Conservation (phyloP, 1,284 basidiomycete genomes). For the Marasmius fiardii region DNA sequence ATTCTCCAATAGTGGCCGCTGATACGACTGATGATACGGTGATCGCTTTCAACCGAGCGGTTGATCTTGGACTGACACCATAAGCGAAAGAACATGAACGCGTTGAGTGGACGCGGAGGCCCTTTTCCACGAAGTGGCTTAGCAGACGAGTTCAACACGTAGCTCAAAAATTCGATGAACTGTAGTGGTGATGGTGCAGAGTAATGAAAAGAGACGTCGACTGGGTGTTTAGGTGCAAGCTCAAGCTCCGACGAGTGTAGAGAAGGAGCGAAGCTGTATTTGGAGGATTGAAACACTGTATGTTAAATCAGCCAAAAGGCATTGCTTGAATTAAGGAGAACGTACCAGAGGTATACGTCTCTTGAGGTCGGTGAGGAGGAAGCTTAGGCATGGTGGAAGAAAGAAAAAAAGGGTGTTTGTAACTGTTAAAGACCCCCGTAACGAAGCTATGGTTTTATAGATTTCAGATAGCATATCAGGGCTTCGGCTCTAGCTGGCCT, state of each 20-base stretch:
- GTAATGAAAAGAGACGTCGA: neutral
- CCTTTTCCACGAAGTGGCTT: no score
- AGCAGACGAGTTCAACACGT: no score
- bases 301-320: neutral
- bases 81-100: constrained; percentile 83
- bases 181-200: neutral
- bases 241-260: neutral
- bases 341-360: neutral
- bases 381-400: neutral
- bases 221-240: neutral
- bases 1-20: constrained; percentile 52
- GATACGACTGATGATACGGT: constrained; percentile 58
- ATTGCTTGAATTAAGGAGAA: neutral
- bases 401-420: neutral
- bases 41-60: constrained; percentile 44
- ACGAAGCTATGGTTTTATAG: constrained; percentile 7
- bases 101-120: constrained; percentile 67
- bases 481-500: constrained; percentile 7
- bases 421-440: neutral
- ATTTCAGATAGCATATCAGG: constrained; percentile 8
- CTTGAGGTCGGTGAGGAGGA: neutral
- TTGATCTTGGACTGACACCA: constrained; percentile 46
- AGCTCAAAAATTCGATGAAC: no score
- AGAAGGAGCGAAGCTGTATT: neutral
- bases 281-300: neutral